Evolutionary conservation across 1,284 basidiomycete species (phyloP).

Genomic region (Marasmius fiardii): DNA sequence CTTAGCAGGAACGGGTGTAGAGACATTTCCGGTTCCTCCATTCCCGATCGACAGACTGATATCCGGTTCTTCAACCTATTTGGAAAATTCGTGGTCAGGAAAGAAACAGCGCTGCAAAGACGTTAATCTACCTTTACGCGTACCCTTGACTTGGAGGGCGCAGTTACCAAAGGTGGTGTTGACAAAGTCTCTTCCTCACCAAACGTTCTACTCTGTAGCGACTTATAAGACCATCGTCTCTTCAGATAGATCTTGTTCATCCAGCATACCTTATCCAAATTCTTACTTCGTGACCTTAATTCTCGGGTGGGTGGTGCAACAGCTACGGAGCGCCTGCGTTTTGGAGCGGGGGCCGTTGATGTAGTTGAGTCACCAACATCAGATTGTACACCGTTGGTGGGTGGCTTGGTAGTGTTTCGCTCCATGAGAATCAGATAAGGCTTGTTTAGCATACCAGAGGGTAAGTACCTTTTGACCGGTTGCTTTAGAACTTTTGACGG

Average conservation of each 20-base stretch:
- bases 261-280: conserved; percentile 17
- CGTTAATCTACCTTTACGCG: conserved; percentile 10
- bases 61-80: conserved; percentile 11
- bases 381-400: neutral
- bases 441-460: neutral
- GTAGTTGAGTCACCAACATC: neutral
- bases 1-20: neutral
- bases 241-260: neutral
- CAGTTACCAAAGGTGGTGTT: conserved; percentile 3
- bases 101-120: neutral
- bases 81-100: neutral
- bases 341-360: conserved; percentile 16
- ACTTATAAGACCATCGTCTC: neutral
- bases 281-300: conserved; percentile 36
- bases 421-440: neutral
- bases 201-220: neutral
- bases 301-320: conserved; percentile 32
- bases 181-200: conserved; percentile 8
- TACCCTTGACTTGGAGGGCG: conserved; percentile 3
- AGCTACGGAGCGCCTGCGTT: conserved; percentile 15
- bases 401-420: neutral
- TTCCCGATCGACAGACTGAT: conserved; percentile 3
- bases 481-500: neutral
- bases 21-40: neutral
- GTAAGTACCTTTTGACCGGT: neutral